A percentile compares a stretch with the other conserved stretches of the same genome.
Conservation (phyloP, 257 asterid species). For the Nemophila menziesii region DNA sequence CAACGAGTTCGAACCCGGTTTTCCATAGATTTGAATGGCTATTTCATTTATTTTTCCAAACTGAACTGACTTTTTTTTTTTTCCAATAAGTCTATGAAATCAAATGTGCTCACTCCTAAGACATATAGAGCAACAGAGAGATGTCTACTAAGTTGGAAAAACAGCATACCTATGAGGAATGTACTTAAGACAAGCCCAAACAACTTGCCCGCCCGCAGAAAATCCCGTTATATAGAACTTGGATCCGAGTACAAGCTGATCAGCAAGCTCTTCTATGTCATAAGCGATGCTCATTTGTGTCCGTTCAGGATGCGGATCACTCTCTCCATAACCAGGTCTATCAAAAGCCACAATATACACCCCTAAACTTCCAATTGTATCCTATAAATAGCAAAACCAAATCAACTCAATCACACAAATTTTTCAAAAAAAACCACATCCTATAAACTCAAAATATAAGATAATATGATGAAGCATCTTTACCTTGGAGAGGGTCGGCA, state of each 20-base stretch:
- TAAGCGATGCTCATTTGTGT: constrained; percentile 50
- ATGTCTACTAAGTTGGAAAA: too few species aligned
- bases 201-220: constrained; percentile 83
- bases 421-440: background rate
- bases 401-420: background rate
- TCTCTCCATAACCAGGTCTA: constrained; percentile 94
- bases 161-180: constrained; percentile 88
- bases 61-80: too few species aligned
- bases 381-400: constrained; percentile 25
- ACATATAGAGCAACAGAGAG: too few species aligned
- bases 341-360: constrained; percentile 67
- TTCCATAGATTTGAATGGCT: too few species aligned
- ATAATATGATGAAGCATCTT: constrained; percentile 3
- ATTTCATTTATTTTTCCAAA: too few species aligned
- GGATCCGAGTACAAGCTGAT: constrained; percentile 64
- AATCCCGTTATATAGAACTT: constrained; percentile 61
- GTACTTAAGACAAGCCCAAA: constrained; percentile 79
- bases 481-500: constrained; percentile 41
- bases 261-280: constrained; percentile 81
- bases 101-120: too few species aligned
- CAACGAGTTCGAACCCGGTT: too few species aligned
- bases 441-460: background rate
- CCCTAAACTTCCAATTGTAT: constrained; percentile 44
- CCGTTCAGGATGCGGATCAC: constrained; percentile 65
- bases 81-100: too few species aligned